These are phyloP conservation scores for Fusarium agapanthi DNA, from an alignment of 2,329 filamentous ascomycete genomes.

Conservation along the genomic window DNA sequence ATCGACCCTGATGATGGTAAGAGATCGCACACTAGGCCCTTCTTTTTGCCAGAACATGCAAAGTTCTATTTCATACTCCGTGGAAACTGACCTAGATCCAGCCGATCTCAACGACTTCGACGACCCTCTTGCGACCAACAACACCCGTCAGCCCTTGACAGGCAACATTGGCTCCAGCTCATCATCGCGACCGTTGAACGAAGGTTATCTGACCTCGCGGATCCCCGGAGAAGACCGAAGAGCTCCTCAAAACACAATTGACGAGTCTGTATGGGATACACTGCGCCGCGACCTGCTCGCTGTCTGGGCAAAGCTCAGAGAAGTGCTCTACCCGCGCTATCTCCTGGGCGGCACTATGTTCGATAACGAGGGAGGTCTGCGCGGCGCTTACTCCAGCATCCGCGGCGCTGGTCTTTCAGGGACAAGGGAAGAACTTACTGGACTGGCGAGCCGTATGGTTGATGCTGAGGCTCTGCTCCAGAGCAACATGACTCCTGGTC, in stretches of 20 bases:
- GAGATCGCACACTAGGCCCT: conserved; percentile 11
- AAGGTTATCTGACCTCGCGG: conserved; percentile 85
- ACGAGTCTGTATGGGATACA: conserved; percentile 98
- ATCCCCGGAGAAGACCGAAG: conserved; percentile 93
- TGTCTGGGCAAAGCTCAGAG: conserved; percentile 97
- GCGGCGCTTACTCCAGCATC: conserved; percentile 70
- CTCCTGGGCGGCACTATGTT: conserved; percentile 78
- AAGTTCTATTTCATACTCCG: background rate
- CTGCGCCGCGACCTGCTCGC: conserved; percentile 88
- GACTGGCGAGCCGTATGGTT: conserved; percentile 68
- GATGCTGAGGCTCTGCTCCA: conserved; percentile 70
- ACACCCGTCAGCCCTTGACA: conserved; percentile 81
- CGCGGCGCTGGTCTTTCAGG: conserved; percentile 66
- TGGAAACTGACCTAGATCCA: conserved; percentile 48
- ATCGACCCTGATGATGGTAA: conserved; percentile 83
- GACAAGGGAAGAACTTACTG: conserved; percentile 69
- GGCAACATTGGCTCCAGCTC: conserved; percentile 79
- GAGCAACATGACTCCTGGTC: conserved; percentile 84
- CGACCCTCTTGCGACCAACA: conserved; percentile 75
- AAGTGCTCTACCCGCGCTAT: conserved; percentile 96
- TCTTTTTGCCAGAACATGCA: background rate
- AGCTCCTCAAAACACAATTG: conserved; percentile 91
- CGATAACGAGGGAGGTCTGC: conserved; percentile 61
- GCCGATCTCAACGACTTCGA: conserved; percentile 93
- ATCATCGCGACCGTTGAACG: conserved; percentile 68